Evolutionary conservation across 352 stramenopile genomes (phyloP).

Genomic region (Pilasporangium apinafurcum): DNA sequence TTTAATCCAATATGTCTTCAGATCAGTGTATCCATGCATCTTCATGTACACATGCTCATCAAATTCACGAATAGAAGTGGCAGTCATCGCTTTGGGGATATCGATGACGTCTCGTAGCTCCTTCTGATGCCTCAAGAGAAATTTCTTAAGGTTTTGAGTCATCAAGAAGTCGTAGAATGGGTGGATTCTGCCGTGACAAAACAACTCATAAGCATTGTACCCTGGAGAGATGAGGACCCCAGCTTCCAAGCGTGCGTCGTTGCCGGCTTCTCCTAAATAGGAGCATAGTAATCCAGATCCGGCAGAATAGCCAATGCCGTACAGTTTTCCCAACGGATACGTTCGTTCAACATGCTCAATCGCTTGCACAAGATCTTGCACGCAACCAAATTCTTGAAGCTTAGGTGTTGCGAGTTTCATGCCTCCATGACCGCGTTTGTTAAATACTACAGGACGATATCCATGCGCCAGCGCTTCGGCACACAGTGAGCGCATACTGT

Average conservation of each 20-base stretch:
- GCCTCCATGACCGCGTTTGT: constrained; percentile 76
- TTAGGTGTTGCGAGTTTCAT: constrained; percentile 51
- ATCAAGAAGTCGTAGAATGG: constrained; percentile 75
- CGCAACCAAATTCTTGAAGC: constrained; percentile 68
- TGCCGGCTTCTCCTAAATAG: constrained; percentile 62
- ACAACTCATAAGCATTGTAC: constrained; percentile 73
- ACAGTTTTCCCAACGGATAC: constrained; percentile 45
- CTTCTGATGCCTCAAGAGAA: constrained; percentile 42
- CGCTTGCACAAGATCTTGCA: constrained; percentile 44
- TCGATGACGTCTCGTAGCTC: constrained; percentile 44
- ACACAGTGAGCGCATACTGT: constrained; percentile 55
- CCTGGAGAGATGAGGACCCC: constrained; percentile 69
- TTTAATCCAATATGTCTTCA: constrained; percentile 58
- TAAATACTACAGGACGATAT: constrained; percentile 79
- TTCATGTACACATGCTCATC: constrained; percentile 77
- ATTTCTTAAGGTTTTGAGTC: constrained; percentile 66
- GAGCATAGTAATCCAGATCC: constrained; percentile 63
- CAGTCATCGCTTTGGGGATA: constrained; percentile 29
- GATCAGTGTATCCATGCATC: constrained; percentile 62
- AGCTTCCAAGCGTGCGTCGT: constrained; percentile 37
- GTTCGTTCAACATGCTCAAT: constrained; percentile 38
- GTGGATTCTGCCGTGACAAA: constrained; percentile 57
- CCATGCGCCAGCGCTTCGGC: constrained; percentile 47
- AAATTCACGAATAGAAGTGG: constrained; percentile 59
- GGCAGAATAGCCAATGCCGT: constrained; percentile 69